Conservation (phyloP, 306 rosid species). For the Lithocarpus polystachyus region DNA sequence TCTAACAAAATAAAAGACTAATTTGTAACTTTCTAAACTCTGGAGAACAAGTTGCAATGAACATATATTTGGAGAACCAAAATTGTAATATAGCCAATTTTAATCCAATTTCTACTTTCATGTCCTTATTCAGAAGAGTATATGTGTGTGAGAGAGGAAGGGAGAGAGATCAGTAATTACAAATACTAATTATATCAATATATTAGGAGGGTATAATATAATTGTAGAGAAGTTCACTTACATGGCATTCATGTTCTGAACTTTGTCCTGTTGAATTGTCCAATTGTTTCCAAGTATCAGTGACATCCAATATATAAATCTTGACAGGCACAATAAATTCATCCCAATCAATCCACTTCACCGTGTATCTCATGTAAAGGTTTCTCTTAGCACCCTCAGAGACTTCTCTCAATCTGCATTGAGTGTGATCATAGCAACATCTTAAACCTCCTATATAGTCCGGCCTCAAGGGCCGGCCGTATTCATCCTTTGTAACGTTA, state of each 20-base stretch:
- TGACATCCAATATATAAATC: conserved; percentile 62
- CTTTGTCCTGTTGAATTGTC: conserved; percentile 9
- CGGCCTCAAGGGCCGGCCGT: conserved; percentile 33
- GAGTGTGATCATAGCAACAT: conserved; percentile 58
- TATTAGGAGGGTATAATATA: neutral
- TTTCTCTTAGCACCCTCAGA: conserved; percentile 42
- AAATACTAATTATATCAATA: too few relatives aligned
- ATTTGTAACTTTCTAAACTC: too few relatives aligned
- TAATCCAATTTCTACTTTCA: too few relatives aligned
- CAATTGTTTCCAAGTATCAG: conserved; percentile 43
- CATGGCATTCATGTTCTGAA: conserved; percentile 44
- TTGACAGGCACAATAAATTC: conserved; percentile 54
- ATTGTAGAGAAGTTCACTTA: conserved; percentile 23
- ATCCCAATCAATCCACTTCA: conserved; percentile 78
- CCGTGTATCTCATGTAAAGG: conserved; percentile 64
- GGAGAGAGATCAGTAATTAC: too few relatives aligned
- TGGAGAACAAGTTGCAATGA: too few relatives aligned
- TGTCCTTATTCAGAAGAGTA: too few relatives aligned
- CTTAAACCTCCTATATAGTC: conserved; percentile 54
- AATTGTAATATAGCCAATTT: too few relatives aligned
- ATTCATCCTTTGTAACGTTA: conserved; percentile 42
- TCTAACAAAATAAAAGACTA: too few relatives aligned
- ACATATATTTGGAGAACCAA: too few relatives aligned
- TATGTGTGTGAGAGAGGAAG: too few relatives aligned
- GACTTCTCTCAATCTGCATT: conserved; percentile 51